Evolutionary conservation across 441 rosid genomes (phyloP).

Genomic region (Populus hybrid): DNA sequence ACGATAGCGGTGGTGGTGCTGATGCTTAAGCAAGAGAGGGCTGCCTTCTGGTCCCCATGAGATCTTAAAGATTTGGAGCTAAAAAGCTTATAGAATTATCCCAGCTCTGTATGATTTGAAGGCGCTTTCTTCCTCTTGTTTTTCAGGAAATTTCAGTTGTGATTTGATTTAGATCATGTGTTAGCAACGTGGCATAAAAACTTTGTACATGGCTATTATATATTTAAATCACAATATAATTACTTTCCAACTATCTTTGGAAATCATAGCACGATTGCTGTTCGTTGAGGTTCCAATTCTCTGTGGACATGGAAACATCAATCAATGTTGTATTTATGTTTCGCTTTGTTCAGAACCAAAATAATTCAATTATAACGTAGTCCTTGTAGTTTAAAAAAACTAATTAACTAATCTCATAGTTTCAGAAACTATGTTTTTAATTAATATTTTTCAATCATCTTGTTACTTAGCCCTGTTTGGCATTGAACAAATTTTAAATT

Average conservation of each 20-base stretch:
- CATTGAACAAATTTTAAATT: no score
- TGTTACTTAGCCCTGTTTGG: neutral
- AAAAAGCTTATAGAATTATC: neutral
- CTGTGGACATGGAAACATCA: neutral
- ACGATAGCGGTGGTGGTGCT: conserved; percentile 16
- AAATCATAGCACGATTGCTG: neutral
- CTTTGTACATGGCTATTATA: neutral
- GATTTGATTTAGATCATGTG: neutral
- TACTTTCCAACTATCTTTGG: neutral
- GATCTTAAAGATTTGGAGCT: neutral
- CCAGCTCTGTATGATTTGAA: neutral
- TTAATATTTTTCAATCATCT: no score
- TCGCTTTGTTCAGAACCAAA: neutral
- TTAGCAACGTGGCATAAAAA: neutral
- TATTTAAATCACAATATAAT: conserved; percentile 2
- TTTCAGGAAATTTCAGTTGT: conserved; percentile 1
- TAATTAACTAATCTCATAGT: neutral
- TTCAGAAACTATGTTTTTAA: neutral
- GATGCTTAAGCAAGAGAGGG: conserved; percentile 19
- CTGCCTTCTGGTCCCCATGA: neutral
- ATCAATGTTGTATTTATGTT: neutral
- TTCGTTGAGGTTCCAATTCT: neutral
- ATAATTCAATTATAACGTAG: neutral
- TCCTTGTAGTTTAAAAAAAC: neutral
- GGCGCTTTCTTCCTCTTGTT: neutral